Evolutionary conservation across 2,329 filamentous ascomycete genomes (phyloP), one percentile per base, ranked within the genome.

Genomic region (Coniochaeta prunicola): DNA sequence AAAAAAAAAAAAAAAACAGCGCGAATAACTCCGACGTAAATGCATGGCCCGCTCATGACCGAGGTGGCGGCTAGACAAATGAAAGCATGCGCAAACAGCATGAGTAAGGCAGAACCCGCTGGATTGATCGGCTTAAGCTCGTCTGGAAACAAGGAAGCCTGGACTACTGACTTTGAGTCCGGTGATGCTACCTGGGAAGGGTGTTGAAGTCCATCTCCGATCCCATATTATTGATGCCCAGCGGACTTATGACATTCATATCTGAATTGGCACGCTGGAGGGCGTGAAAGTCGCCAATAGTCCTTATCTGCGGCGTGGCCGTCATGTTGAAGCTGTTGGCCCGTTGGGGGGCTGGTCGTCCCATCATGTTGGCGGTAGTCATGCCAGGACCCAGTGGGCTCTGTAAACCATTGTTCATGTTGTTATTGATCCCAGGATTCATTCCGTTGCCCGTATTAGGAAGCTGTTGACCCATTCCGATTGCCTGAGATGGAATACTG

Each of bases 231-330:
- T 67, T 70, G 57, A 77, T 68, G 6, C 69, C 69, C 10, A 76
- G 60, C 1, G 70, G 59, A 40, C 65, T 68, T 63, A 76, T 70
- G 1, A 69, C 54, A 13, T 68, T 70, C 26, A 70, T 71, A 45
- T 79, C 77, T 0, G 75, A 71, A 57, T 74, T 76, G 12, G 73
- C 72, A 40, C 79, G 70, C 59, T 80, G 79, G 2, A 82, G 64
- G 1, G 75, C 74, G 28, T 82, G 79, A 56, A 81, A 83, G 56
- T 81, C 78, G 3, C 74, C 76, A 0, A 80, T 74, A 1, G 77
- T 77, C 53, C 75, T 72, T 59, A 79, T 69, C 19, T 74, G 73
- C 26, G 72, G 73, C 30, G 28, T 54, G 4, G 69, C 66, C 19
- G 70, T 64, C 56, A 77, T 69, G 36, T 72, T 70, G 45, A 74